phyloP scores from a whole-genome alignment of 2,329 filamentous ascomycete genomes.

The Colletotrichum australisinense region DNA sequence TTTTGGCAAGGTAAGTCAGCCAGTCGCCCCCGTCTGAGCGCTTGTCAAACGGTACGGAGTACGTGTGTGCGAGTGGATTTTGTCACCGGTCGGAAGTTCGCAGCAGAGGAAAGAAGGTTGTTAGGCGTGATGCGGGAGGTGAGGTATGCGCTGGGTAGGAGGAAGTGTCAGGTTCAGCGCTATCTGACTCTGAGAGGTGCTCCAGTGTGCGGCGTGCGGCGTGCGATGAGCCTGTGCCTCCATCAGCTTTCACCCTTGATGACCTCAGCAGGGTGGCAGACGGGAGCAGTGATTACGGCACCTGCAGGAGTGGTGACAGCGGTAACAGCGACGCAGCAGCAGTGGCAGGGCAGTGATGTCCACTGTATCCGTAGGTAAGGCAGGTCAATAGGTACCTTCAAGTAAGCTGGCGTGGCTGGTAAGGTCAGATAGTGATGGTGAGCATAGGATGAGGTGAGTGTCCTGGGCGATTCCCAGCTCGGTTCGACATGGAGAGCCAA shows the following conservation, averaged over 20 bases:
- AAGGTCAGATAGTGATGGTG: slow-evolving; percentile 1
- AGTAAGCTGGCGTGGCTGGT: background rate
- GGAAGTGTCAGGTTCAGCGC: slow-evolving; percentile 4
- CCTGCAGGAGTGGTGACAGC: background rate
- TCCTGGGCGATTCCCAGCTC: background rate
- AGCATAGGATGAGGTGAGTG: background rate
- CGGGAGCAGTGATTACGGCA: background rate
- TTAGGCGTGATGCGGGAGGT: slow-evolving; percentile 24
- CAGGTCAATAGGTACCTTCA: background rate
- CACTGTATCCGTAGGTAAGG: background rate
- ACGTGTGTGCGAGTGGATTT: slow-evolving; percentile 29
- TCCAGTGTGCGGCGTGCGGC: background rate
- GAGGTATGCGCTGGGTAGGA: slow-evolving; percentile 15
- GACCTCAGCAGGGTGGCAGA: background rate
- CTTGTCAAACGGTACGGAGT: slow-evolving; percentile 31
- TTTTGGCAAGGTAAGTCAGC: slow-evolving; percentile 32
- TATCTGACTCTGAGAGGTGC: background rate
- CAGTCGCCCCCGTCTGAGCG: slow-evolving; percentile 28
- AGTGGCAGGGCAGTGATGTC: background rate
- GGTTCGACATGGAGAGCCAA: background rate
- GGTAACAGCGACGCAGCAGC: background rate
- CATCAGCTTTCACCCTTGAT: background rate
- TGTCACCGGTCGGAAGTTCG: slow-evolving; percentile 28
- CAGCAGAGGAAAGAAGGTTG: slow-evolving; percentile 20
- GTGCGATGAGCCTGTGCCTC: background rate